Conservation (phyloP, 2,329 filamentous ascomycete species). For the Byssoonygena ceratinophila region DNA sequence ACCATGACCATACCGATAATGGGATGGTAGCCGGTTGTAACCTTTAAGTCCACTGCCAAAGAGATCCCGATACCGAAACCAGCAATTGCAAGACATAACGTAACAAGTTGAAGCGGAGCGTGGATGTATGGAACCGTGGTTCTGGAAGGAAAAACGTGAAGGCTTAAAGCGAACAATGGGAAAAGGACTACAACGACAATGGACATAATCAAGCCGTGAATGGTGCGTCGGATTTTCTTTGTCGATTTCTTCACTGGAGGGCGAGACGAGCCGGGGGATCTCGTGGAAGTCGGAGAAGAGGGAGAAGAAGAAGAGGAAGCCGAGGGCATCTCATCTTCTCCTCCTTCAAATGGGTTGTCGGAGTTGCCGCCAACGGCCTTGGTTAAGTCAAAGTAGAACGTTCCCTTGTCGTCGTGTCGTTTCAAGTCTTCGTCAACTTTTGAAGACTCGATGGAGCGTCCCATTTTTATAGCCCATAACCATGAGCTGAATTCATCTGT, state of each 20-base stretch:
- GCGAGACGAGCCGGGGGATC: background rate
- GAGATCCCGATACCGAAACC: constrained; percentile 45
- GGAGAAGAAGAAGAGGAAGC: background rate
- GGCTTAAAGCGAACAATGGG: constrained; percentile 19
- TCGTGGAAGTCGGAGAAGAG: background rate
- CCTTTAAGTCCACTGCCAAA: constrained; percentile 33
- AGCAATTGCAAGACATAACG: constrained; percentile 39
- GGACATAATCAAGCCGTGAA: constrained; percentile 23
- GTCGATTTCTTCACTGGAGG: background rate
- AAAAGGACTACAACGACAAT: constrained; percentile 22
- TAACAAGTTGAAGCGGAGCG: constrained; percentile 39
- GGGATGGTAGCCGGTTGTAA: constrained; percentile 38
- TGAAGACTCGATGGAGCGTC: constrained; percentile 40
- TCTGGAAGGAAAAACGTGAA: constrained; percentile 14
- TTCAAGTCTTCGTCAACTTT: constrained; percentile 35
- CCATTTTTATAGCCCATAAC: constrained; percentile 42
- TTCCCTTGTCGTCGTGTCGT: constrained; percentile 37
- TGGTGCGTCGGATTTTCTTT: constrained; percentile 13
- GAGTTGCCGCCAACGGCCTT: constrained; percentile 41
- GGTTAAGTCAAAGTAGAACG: constrained; percentile 40
- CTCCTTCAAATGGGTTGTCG: constrained; percentile 24
- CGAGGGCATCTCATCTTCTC: background rate
- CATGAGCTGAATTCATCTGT: constrained; percentile 36
- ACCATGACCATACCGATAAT: constrained; percentile 47
- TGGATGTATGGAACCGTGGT: constrained; percentile 27